Base-by-base conservation (phyloP, 2,329 filamentous ascomycete genomes). In the Paracoccidioides brasiliensis region DNA sequence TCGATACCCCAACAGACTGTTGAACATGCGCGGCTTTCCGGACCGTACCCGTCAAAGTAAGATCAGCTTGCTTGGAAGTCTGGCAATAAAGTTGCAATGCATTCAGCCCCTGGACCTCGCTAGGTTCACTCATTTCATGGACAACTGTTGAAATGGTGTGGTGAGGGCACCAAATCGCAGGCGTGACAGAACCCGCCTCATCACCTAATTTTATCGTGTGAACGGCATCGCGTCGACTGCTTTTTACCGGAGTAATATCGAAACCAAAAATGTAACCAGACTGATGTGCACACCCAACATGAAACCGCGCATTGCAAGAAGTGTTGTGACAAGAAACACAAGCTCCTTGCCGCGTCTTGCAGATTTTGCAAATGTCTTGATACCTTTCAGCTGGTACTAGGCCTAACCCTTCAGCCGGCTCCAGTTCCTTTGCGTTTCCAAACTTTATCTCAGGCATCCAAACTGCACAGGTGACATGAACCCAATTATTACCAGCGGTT, bases 401-500 rank as follows among this genome's bases (percentile, higher is more conserved):
- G 3, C 87, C 86, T 60, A 98, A 89, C 22, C 91, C 91, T 72
- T 98, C 93, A 1, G 88, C 90, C 37, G 90, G 85, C 62, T 90
- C 86, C 38, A 98, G 74, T 15, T 86, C 82, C 64, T 84, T 83
- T 15, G 90, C 86, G 63, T 88, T 88, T 59, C 87, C 90, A 69
- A 96, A 98, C 66, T 90, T 93, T 64, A 95, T 85, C 70, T 98
- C 93, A 0, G 89, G 84, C 9, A 86, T 90, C 83, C 88, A 97
- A 15, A 95, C 77, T 1, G 93, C 90, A 66, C 93, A 98, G 41
- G 86, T 85, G 33, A 97, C 89, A 68, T 98, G 93, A 14, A 96
- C 88, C 93, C 93, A 98, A 66, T 97, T 97, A 72, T 97, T 97
- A 67, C 94, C 90, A 3, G 86, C 88, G 0, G 93, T 98, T 51